A percentile compares a stretch with the other conserved stretches of the same genome.
Evolutionary conservation across 306 rosid species (phyloP).

Genomic region (Cajanus cajan): DNA sequence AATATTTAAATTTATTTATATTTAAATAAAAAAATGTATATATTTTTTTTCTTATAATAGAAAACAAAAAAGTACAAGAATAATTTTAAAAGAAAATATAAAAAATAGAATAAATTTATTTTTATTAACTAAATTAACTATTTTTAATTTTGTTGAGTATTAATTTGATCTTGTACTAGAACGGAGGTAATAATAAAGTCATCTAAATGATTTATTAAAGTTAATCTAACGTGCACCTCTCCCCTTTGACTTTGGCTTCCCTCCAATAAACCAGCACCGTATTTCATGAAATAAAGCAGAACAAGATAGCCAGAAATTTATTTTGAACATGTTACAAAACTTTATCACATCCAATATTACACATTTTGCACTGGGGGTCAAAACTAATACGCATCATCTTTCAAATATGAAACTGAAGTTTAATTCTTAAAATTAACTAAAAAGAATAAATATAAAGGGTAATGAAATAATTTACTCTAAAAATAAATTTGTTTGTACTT

Average conservation of each 20-base stretch:
- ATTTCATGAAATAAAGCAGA: neutral
- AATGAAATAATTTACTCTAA: neutral
- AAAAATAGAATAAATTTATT: too few species aligned
- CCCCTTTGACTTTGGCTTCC: neutral
- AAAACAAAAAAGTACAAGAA: too few species aligned
- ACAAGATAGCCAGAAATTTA: neutral
- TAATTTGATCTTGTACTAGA: too few species aligned
- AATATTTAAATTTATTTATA: too few species aligned
- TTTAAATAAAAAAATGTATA: too few species aligned
- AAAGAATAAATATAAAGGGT: neutral
- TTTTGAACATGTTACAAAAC: neutral
- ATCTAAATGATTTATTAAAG: too few species aligned
- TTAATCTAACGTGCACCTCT: neutral
- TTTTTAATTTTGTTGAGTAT: too few species aligned
- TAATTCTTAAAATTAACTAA: neutral
- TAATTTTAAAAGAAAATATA: too few species aligned
- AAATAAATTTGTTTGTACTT: neutral
- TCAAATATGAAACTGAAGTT: neutral
- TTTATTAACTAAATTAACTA: too few species aligned
- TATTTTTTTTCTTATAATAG: too few species aligned
- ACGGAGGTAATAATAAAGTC: too few species aligned
- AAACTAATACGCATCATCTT: neutral
- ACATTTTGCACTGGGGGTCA: neutral
- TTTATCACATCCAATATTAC: neutral
- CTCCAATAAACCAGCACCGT: neutral